Evolutionary conservation across 2,329 filamentous ascomycete species (phyloP).

Genomic region (Colletotrichum tabaci): DNA sequence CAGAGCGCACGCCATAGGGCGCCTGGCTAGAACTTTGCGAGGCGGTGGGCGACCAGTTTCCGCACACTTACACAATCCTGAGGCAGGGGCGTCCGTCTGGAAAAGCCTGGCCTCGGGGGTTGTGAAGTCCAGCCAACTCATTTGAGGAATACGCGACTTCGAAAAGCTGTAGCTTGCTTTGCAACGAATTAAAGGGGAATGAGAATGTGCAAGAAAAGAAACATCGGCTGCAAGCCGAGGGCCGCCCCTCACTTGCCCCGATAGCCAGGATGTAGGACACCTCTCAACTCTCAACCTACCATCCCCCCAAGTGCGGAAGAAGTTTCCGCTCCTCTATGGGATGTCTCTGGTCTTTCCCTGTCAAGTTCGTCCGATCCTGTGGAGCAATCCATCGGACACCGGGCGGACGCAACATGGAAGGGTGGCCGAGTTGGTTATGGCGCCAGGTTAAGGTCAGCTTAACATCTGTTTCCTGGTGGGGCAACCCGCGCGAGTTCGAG

Average conservation of each 20-base stretch:
- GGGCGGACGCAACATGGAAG: not conserved
- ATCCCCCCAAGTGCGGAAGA: no score
- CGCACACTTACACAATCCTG: not conserved
- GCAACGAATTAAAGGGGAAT: not conserved
- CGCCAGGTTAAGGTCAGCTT: conserved; percentile 29
- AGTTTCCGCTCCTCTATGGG: not conserved
- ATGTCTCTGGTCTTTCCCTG: rapidly evolving
- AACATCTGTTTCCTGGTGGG: conserved; percentile 27
- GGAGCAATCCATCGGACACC: not conserved
- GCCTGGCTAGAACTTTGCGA: not conserved
- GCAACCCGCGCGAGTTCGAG: conserved; percentile 29
- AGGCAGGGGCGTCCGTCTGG: not conserved
- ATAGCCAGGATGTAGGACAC: not conserved
- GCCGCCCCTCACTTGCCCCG: not conserved
- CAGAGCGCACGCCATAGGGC: not conserved
- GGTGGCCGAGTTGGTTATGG: conserved; percentile 30
- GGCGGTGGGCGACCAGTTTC: not conserved
- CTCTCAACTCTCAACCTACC: not conserved
- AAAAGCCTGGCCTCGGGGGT: not conserved
- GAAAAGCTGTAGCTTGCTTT: not conserved
- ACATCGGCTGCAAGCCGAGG: not conserved
- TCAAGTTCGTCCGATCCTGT: not conserved
- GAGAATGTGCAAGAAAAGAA: not conserved
- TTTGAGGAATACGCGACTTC: not conserved
- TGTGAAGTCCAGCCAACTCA: not conserved